Evolutionary conservation across 179 eudicot genomes (phyloP), one percentile per base, ranked within the genome.

Genomic region (Gypsophila paniculata): DNA sequence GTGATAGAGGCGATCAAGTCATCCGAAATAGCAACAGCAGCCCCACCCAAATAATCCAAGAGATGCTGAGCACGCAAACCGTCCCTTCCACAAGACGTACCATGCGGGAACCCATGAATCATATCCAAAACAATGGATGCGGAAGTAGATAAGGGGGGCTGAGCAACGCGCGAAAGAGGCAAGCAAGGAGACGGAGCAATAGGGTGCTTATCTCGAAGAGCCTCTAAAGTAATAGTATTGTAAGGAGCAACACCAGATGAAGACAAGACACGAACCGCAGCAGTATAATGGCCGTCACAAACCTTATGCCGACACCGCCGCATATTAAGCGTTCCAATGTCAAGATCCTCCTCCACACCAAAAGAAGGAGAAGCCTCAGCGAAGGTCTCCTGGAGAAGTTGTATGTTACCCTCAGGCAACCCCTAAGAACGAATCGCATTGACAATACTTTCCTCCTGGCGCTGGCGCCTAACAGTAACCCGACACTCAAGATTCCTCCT

Each of bases 21-120:
- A 26, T 59, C 36, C 0, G 6, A 59, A 26, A 25, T 12, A 12
- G 18, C 63, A 25, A 59, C 17, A 23, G 12, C 36, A 11, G 36
- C 63, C 36, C 63, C 63, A 26, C 63, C 6, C 63, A 59, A 59
- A 26, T n/a, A 59, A 59, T 59, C 63, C 15, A 59, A 10, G 10
- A 59, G 62, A 11, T 58, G 62, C 4, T 58, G 62, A 58, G 62
- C 34, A 58, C 62, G 34, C 2, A 58, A 21, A 5, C 34, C 62
- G 12, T 55, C 25, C 9, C 60, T 54, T 6, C 26, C 60, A 19
- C 60, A 55, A 8, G 61, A 57, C 3, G 61, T 57, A 9, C 26
- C 61, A 57, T 10, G 25, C 4, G 26, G 61, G 26, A 57, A 57
- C 7, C 61, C 21, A 10, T 14, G 1, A 4, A 57, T 57, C 61